These are phyloP conservation scores for Panicum miliaceum DNA, from an alignment of 176 grass and related monocot species.

Conservation along the genomic window DNA sequence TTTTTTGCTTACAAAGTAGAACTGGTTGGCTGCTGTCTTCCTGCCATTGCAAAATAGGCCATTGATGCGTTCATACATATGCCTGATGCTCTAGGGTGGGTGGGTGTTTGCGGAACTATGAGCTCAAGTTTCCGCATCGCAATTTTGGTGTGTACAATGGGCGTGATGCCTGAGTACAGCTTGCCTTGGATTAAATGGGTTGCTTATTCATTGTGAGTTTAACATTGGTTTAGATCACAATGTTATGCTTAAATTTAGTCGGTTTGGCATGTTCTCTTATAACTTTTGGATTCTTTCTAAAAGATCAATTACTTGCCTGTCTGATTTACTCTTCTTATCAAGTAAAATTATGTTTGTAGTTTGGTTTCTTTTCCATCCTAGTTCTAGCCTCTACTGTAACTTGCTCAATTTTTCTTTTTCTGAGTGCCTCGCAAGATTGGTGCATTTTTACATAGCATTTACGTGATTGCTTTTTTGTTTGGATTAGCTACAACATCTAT, in stretches of 20 bases:
- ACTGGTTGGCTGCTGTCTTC: background rate
- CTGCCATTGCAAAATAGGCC: background rate
- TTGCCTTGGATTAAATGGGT: constrained; percentile 17
- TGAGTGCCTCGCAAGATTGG: background rate
- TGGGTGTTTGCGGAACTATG: background rate
- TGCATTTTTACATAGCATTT: background rate
- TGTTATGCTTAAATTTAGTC: background rate
- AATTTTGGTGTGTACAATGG: background rate
- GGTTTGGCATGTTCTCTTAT: background rate
- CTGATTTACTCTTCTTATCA: constrained; percentile 1
- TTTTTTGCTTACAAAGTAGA: background rate
- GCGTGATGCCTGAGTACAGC: background rate
- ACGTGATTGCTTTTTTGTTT: background rate
- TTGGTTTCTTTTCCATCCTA: constrained; percentile 23
- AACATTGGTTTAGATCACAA: background rate
- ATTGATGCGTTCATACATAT: background rate
- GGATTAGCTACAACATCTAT: background rate
- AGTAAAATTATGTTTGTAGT: constrained; percentile 4
- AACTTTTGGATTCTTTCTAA: background rate
- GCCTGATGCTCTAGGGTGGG: background rate
- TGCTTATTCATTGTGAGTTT: background rate
- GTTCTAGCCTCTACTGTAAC: background rate
- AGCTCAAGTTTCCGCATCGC: background rate
- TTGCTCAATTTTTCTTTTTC: constrained; percentile 15
- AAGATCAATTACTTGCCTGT: background rate